These are phyloP conservation scores for Saururus chinensis DNA, from an alignment of 164 flowering plant genomes.

Conservation along the genomic window DNA sequence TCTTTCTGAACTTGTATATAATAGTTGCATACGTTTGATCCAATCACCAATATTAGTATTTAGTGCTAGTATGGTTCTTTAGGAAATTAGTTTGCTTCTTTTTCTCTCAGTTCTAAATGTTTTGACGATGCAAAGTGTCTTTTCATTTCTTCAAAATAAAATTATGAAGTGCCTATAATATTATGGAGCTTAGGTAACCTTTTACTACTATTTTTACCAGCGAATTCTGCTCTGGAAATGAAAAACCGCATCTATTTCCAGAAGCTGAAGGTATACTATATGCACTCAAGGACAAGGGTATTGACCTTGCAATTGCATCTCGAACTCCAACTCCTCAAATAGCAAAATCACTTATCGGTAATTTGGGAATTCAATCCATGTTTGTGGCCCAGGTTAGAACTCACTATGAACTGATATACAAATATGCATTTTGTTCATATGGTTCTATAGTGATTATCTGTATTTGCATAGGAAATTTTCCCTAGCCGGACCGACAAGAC, in stretches of 20 bases:
- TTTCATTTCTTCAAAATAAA: no score
- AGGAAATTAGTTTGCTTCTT: no score
- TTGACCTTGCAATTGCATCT: conserved; percentile 88
- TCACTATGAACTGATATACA: background rate
- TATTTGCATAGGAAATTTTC: conserved; percentile 64
- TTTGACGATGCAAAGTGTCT: no score
- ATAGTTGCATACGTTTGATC: no score
- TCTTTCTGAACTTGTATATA: no score
- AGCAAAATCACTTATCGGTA: conserved; percentile 78
- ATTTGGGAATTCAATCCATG: conserved; percentile 60
- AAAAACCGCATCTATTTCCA: conserved; percentile 78
- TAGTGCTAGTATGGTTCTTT: no score
- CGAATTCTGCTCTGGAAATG: conserved; percentile 77
- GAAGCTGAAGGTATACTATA: conserved; percentile 75
- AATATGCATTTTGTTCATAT: background rate
- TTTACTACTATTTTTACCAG: conserved; percentile 22
- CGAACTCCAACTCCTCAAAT: conserved; percentile 83
- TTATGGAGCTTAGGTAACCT: background rate
- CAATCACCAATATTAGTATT: no score
- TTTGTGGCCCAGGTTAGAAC: conserved; percentile 68
- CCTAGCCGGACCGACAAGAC: conserved; percentile 94
- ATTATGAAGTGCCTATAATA: background rate
- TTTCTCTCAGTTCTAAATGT: background rate
- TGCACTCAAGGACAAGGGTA: conserved; percentile 83
- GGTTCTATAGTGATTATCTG: background rate